Evolutionary conservation across 1,284 basidiomycete genomes (phyloP).

Genomic region (Trichosporon inkin): DNA sequence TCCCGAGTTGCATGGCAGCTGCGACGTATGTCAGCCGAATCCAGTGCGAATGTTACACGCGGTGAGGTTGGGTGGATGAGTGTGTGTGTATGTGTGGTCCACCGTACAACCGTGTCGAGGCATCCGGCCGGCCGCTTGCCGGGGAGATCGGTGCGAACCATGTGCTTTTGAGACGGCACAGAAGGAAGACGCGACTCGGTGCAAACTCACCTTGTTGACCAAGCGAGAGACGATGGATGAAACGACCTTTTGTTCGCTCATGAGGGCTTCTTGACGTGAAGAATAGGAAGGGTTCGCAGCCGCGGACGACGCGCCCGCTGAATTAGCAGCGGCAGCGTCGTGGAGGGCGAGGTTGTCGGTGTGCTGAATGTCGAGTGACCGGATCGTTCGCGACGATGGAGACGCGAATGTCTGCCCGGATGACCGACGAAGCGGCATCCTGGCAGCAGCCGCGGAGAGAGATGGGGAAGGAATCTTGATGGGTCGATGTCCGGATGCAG

Average conservation of each 20-base stretch:
- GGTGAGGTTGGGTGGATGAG: background rate
- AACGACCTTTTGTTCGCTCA: constrained; percentile 41
- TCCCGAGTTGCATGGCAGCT: constrained; percentile 85
- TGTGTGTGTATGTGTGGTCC: background rate
- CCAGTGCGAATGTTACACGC: background rate
- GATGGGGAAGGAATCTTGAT: constrained; percentile 10
- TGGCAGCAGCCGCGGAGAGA: constrained; percentile 9
- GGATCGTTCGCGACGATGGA: constrained; percentile 17
- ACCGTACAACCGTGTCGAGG: background rate
- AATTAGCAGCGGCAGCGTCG: constrained; percentile 13
- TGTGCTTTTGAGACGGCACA: no score
- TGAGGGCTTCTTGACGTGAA: constrained; percentile 15
- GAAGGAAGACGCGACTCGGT: background rate
- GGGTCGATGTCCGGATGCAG: constrained; percentile 3
- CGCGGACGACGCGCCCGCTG: background rate
- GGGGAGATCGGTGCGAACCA: background rate
- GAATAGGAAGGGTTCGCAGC: background rate
- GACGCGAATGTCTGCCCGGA: constrained; percentile 26
- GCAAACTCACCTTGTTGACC: constrained; percentile 40
- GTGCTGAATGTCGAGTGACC: constrained; percentile 24
- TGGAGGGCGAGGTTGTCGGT: constrained; percentile 22
- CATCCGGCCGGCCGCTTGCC: background rate
- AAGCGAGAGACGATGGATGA: constrained; percentile 35
- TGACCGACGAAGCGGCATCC: constrained; percentile 25
- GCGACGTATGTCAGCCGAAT: constrained; percentile 14